Conservation (phyloP, 78 protist species). For the Pelomyxa schiedti region DNA sequence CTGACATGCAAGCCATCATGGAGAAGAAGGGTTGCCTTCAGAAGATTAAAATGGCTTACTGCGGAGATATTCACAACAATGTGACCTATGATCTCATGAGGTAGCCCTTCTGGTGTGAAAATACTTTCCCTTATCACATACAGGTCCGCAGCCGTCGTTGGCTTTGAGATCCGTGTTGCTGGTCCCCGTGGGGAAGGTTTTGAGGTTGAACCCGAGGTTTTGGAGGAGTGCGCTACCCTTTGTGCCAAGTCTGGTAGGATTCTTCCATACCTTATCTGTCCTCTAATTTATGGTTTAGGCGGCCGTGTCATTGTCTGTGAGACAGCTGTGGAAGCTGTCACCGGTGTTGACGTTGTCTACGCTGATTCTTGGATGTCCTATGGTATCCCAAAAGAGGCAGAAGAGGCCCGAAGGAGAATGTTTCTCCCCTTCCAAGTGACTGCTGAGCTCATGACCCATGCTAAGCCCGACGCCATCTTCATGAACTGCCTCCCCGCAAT, state of each 20-base stretch:
- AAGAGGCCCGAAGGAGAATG: neutral
- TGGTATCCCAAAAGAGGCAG: slow-evolving; percentile 38
- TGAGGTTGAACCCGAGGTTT: slow-evolving; percentile 17
- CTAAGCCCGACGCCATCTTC: slow-evolving; percentile 47
- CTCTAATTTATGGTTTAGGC: no score
- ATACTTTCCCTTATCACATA: neutral
- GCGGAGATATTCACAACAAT: slow-evolving; percentile 57
- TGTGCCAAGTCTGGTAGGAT: neutral
- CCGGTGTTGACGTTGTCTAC: slow-evolving; percentile 51
- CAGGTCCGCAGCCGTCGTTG: slow-evolving; percentile 27
- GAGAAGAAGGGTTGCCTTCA: slow-evolving; percentile 21
- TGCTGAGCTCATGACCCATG: slow-evolving; percentile 20
- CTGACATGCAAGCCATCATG: neutral
- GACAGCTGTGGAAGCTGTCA: slow-evolving; percentile 30
- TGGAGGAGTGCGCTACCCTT: slow-evolving; percentile 27
- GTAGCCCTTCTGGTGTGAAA: neutral
- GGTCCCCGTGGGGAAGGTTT: slow-evolving; percentile 31
- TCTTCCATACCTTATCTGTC: no score
- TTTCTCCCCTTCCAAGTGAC: slow-evolving; percentile 52
- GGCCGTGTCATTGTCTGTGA: neutral
- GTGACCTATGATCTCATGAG: slow-evolving; percentile 72
- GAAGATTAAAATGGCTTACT: slow-evolving; percentile 47
- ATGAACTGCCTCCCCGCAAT: slow-evolving; percentile 74
- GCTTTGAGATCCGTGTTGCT: slow-evolving; percentile 30
- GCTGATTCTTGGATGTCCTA: slow-evolving; percentile 66